Conservation (phyloP, 108 stramenopile genomes). For the Pseudonitzschia delicatissima region DNA sequence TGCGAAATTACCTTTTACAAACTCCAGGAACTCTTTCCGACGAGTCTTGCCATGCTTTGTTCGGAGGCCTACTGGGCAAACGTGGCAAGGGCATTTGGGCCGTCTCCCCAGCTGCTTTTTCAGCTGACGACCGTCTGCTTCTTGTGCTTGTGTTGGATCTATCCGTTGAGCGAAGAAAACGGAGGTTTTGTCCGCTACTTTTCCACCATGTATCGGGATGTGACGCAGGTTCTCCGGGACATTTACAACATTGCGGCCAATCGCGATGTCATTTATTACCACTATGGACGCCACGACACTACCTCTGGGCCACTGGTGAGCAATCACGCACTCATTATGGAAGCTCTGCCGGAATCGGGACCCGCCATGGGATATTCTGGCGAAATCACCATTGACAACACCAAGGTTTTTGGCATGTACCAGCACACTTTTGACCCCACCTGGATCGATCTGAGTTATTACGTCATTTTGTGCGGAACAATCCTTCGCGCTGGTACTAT, state of each 20-base stretch:
- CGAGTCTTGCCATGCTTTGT: not conserved
- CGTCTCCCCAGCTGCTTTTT: slow-evolving; percentile 23
- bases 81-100: not conserved
- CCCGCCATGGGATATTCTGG: not conserved
- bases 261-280: not conserved
- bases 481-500: slow-evolving; percentile 29
- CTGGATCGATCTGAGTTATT: slow-evolving; percentile 24
- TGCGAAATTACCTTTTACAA: not conserved
- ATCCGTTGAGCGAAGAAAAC: not conserved
- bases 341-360: not conserved
- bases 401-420: slow-evolving; percentile 22
- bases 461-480: slow-evolving; percentile 13
- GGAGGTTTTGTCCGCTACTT: not conserved
- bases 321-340: not conserved
- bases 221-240: not conserved
- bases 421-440: slow-evolving; percentile 8
- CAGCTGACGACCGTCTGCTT: not conserved
- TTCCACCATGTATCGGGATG: not conserved
- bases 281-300: not conserved
- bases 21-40: not conserved
- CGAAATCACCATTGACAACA: not conserved
- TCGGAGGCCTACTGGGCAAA: slow-evolving; percentile 1
- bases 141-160: slow-evolving; percentile 13
- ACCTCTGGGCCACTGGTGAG: not conserved
- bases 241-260: not conserved